Evolutionary conservation across 257 asterid genomes (phyloP).

Genomic region (Capsicum baccatum): DNA sequence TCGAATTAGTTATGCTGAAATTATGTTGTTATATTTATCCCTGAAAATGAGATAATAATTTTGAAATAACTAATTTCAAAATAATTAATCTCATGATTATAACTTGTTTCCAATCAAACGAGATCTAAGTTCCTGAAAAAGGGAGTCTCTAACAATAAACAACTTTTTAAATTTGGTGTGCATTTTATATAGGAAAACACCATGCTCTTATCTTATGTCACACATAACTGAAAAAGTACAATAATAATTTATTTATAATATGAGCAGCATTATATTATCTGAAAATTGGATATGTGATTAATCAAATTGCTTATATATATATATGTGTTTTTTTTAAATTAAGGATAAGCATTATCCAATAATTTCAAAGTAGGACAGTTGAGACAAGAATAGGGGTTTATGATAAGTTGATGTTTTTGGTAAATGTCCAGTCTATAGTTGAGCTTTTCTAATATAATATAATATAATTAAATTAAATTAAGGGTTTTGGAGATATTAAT

Average conservation of each 20-base stretch:
- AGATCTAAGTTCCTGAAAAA: no score
- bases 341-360: conserved; percentile 23
- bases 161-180: neutral
- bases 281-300: neutral
- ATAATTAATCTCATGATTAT: no score
- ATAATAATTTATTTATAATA: neutral
- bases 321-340: neutral
- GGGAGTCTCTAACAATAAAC: no score
- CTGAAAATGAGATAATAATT: no score
- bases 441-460: neutral
- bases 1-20: no score
- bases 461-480: neutral
- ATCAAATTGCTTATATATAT: conserved; percentile 22
- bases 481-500: neutral
- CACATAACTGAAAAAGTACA: neutral
- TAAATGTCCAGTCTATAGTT: conserved; percentile 29
- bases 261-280: neutral
- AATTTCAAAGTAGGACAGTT: conserved; percentile 30
- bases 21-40: no score
- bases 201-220: conserved; percentile 13
- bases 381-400: conserved; percentile 31
- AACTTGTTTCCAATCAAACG: no score
- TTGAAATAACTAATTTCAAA: no score
- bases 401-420: conserved; percentile 18
- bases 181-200: neutral